phyloP scores from a whole-genome alignment of 805 yeast species.

The Wickerhamiella dianesei region DNA sequence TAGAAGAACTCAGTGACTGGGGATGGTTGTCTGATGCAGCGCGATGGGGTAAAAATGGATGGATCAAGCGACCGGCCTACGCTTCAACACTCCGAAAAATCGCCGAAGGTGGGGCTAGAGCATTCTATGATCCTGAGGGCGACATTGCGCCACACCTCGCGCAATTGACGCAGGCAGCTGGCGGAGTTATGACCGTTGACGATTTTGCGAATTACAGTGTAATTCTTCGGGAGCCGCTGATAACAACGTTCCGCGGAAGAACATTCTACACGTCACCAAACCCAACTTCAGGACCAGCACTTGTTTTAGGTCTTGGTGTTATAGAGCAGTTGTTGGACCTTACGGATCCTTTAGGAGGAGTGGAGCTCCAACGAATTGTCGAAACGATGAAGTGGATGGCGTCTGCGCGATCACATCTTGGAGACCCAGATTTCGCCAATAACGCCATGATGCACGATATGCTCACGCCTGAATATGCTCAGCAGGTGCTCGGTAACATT shows the following conservation, averaged over 20 bases:
- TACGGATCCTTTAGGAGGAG: slow-evolving; percentile 6
- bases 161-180: slow-evolving; percentile 33
- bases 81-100: slow-evolving; percentile 56
- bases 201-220: slow-evolving; percentile 58
- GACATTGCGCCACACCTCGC: slow-evolving; percentile 54
- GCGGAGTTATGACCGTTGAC: slow-evolving; percentile 52
- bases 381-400: slow-evolving; percentile 95
- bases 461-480: slow-evolving; percentile 44
- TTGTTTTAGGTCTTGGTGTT: slow-evolving; percentile 59
- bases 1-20: slow-evolving; percentile 21
- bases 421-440: slow-evolving; percentile 38
- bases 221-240: slow-evolving; percentile 32
- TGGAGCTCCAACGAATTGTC: slow-evolving; percentile 53
- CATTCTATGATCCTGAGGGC: slow-evolving; percentile 74
- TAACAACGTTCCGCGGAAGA: slow-evolving; percentile 30
- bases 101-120: slow-evolving; percentile 66
- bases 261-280: slow-evolving; percentile 51
- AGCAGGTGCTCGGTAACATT: slow-evolving; percentile 36
- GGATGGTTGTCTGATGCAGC: slow-evolving; percentile 14
- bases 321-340: slow-evolving; percentile 33
- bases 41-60: slow-evolving; percentile 9
- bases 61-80: slow-evolving; percentile 34
- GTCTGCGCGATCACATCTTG: slow-evolving; percentile 70
- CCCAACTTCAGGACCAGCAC: slow-evolving; percentile 72
- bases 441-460: slow-evolving; percentile 33